A percentile compares a stretch with the other conserved stretches of the same genome.
Conservation (phyloP, 768 basidiomycete genomes). For the Rhizopogon rudus region DNA sequence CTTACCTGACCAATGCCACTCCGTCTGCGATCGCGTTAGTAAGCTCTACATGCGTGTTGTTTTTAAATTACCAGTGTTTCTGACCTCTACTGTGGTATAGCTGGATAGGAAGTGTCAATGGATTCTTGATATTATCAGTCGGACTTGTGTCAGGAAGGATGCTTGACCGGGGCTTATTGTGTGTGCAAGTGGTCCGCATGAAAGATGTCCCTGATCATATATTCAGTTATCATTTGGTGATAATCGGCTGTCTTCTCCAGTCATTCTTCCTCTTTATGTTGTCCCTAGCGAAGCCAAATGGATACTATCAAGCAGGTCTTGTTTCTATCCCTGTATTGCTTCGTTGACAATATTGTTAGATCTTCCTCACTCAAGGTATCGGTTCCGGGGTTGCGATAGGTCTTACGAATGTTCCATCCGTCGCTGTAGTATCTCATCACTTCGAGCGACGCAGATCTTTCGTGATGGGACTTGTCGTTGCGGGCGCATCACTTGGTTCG, state of each 20-base stretch:
- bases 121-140: too few species aligned
- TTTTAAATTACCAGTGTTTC: too few species aligned
- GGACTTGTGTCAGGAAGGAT: too few species aligned
- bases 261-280: conserved; percentile 32
- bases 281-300: conserved; percentile 28
- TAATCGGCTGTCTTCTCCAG: conserved; percentile 21
- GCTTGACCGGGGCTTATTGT: too few species aligned
- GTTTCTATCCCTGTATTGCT: neutral
- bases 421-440: conserved; percentile 38
- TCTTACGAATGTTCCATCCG: conserved; percentile 38
- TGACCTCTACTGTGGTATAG: too few species aligned
- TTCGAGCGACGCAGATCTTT: conserved; percentile 36
- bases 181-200: too few species aligned
- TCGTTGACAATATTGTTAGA: conserved; percentile 13
- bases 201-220: too few species aligned
- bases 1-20: too few species aligned
- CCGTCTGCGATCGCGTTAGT: too few species aligned
- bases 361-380: conserved; percentile 41
- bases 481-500: conserved; percentile 50
- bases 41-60: too few species aligned
- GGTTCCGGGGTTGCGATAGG: conserved; percentile 37
- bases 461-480: conserved; percentile 40
- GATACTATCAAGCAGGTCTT: conserved; percentile 30
- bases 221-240: conserved; percentile 6
- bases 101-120: too few species aligned